A percentile compares a stretch with the other conserved stretches of the same genome.
phyloP scores from a whole-genome alignment of 2,329 filamentous ascomycete species.

The Colletotrichum brevisporum region DNA sequence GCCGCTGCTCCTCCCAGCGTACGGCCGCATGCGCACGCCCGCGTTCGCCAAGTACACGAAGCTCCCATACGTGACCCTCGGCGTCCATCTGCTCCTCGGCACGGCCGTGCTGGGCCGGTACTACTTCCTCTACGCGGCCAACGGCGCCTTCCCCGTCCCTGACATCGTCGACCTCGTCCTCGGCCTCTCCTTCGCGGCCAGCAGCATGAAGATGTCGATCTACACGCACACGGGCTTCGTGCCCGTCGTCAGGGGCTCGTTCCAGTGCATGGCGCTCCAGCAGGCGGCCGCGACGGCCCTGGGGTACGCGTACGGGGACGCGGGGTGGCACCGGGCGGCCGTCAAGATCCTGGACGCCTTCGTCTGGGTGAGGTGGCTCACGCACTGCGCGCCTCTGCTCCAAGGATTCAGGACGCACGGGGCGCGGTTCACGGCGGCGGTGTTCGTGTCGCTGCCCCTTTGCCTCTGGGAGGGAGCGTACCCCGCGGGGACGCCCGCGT shows the following conservation, averaged over 20 bases:
- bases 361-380: slow-evolving; percentile 20
- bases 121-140: slow-evolving; percentile 10
- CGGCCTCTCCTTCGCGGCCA: background rate
- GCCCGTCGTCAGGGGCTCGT: slow-evolving; percentile 6
- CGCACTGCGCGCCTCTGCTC: background rate
- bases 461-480: slow-evolving; percentile 34
- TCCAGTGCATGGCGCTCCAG: slow-evolving; percentile 23
- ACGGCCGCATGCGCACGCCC: background rate
- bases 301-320: slow-evolving; percentile 27
- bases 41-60: slow-evolving; percentile 11
- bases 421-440: slow-evolving; percentile 18
- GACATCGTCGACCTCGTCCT: slow-evolving; percentile 5
- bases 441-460: slow-evolving; percentile 17
- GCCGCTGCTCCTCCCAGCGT: slow-evolving; percentile 10
- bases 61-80: slow-evolving; percentile 20
- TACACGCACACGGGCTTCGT: slow-evolving; percentile 12
- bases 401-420: slow-evolving; percentile 26
- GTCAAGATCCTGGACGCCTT: slow-evolving; percentile 30
- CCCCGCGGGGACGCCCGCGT: slow-evolving; percentile 37
- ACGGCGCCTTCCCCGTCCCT: slow-evolving; percentile 11
- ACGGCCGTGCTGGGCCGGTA: slow-evolving; percentile 12
- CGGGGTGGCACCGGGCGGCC: slow-evolving; percentile 27
- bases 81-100: slow-evolving; percentile 5
- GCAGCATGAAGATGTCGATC: slow-evolving; percentile 3
- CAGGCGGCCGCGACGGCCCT: slow-evolving; percentile 15